Evolutionary conservation across 2,329 filamentous ascomycete species (phyloP).

Genomic region (Zasmidium citrigriseum): DNA sequence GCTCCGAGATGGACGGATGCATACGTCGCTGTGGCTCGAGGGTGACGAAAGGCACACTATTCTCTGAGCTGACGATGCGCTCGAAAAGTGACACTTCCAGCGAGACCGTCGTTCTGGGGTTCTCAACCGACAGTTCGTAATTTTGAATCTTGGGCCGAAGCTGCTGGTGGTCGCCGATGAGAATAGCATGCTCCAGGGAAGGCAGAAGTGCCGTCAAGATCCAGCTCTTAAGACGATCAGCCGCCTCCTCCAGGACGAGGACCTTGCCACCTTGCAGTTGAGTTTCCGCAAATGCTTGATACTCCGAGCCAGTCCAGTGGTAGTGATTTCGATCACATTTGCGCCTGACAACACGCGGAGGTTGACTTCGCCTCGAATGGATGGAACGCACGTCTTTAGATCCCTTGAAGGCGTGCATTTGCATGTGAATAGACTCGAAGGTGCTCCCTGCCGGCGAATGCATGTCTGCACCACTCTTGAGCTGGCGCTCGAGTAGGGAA

Average conservation of each 20-base stretch:
- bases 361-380: constrained; percentile 36
- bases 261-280: constrained; percentile 27
- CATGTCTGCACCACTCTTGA: not conserved
- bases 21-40: constrained; percentile 65
- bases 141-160: constrained; percentile 61
- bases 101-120: constrained; percentile 50
- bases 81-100: constrained; percentile 66
- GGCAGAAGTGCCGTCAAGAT: constrained; percentile 61
- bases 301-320: constrained; percentile 58
- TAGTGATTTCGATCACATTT: constrained; percentile 61
- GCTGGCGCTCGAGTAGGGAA: constrained; percentile 10
- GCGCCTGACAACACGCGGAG: constrained; percentile 44
- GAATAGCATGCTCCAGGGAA: constrained; percentile 60
- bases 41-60: constrained; percentile 32
- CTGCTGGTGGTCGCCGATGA: constrained; percentile 66
- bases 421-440: constrained; percentile 10
- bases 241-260: constrained; percentile 60
- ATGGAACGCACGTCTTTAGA: not conserved
- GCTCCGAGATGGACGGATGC: constrained; percentile 61
- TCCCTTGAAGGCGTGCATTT: constrained; percentile 7
- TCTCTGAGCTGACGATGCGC: constrained; percentile 48
- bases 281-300: constrained; percentile 57
- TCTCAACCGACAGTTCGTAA: constrained; percentile 55
- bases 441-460: constrained; percentile 9
- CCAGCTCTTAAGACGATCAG: constrained; percentile 67